These are phyloP conservation scores for Podospora anserina DNA, from an alignment of 495 filamentous ascomycete species.

Conservation along the genomic window DNA sequence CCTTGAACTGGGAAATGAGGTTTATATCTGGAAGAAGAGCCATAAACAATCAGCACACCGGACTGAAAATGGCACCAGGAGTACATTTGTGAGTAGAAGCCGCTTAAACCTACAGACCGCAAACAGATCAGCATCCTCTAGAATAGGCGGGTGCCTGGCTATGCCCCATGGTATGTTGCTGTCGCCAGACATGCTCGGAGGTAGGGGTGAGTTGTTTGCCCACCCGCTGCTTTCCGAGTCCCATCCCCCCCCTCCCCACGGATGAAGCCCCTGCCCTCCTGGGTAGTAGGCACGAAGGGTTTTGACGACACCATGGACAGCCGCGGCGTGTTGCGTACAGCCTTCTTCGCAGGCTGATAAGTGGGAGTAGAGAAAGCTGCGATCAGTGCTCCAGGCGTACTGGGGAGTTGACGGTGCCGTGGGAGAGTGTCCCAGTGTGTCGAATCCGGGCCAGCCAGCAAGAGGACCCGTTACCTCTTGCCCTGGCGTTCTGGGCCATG, in stretches of 20 bases:
- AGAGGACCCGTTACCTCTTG: conserved; percentile 17
- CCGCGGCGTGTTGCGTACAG: conserved; percentile 29
- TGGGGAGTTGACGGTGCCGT: conserved; percentile 6
- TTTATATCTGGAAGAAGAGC: conserved; percentile 49
- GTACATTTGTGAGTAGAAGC: background rate
- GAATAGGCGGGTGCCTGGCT: conserved; percentile 21
- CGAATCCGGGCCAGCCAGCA: conserved; percentile 22
- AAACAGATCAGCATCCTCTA: conserved; percentile 30
- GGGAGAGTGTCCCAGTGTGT: conserved; percentile 16
- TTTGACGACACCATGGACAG: conserved; percentile 32
- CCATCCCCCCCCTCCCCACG: conserved; percentile 17
- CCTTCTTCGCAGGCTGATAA: conserved; percentile 26
- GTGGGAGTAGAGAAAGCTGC: conserved; percentile 13
- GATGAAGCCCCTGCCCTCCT: conserved; percentile 1
- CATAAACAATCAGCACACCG: conserved; percentile 4
- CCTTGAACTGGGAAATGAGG: conserved; percentile 50
- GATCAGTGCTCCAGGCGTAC: conserved; percentile 27
- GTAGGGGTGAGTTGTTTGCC: background rate
- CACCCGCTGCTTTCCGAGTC: conserved; percentile 8
- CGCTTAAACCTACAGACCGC: conserved; percentile 30
- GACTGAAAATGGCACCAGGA: background rate
- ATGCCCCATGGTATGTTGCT: conserved; percentile 18
- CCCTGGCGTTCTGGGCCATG: conserved; percentile 18
- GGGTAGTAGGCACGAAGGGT: conserved; percentile 24
- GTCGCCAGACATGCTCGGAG: conserved; percentile 10